Evolutionary conservation across 75 land plant genomes (phyloP).

Genomic region (Larix kaempferi): DNA sequence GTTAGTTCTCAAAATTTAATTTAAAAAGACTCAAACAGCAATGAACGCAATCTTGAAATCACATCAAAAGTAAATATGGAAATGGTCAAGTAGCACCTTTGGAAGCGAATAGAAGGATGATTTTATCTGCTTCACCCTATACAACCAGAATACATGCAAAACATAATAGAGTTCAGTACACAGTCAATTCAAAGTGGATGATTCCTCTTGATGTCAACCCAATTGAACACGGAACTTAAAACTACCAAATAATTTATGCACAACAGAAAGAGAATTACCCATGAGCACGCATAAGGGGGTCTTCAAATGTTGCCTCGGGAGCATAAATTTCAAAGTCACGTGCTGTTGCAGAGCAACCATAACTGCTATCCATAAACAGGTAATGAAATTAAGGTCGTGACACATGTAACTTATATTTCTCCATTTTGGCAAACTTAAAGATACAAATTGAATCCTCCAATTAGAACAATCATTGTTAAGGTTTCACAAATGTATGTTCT

Average conservation of each 20-base stretch:
- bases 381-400: not conserved
- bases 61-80: not conserved
- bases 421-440: not conserved
- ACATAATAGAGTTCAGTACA: not conserved
- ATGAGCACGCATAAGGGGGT: slow-evolving; percentile 85
- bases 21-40: not conserved
- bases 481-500: not conserved
- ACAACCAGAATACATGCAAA: slow-evolving; percentile 4
- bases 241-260: not conserved
- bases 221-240: not conserved
- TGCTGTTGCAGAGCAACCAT: slow-evolving; percentile 65
- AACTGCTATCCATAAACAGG: slow-evolving; percentile 30
- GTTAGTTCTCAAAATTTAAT: not conserved
- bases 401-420: not conserved
- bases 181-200: not conserved
- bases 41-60: not conserved
- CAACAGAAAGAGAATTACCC: slow-evolving; percentile 43
- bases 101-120: slow-evolving; percentile 89
- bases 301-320: slow-evolving; percentile 87
- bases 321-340: slow-evolving; percentile 88
- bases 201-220: not conserved
- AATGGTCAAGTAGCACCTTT: slow-evolving; percentile 43
- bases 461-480: not conserved
- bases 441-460: not conserved
- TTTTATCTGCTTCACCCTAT: slow-evolving; percentile 86